These are phyloP conservation scores for Persicaria maculosa DNA, from an alignment of 148 eudicot genomes.

Conservation along the genomic window DNA sequence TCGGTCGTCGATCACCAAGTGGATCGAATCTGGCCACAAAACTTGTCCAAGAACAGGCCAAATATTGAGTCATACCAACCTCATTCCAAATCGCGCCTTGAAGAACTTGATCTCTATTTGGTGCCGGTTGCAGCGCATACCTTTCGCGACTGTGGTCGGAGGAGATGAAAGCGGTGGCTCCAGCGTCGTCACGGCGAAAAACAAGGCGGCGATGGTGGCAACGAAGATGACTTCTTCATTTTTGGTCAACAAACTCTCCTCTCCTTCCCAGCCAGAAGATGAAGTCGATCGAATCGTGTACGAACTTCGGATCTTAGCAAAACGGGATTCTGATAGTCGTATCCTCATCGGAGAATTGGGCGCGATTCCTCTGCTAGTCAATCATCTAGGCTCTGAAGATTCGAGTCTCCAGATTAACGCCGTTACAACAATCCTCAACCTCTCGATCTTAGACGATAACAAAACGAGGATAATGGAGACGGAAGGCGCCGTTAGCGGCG, in stretches of 20 bases:
- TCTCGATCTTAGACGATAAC: constrained; percentile 66
- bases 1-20: constrained; percentile 45
- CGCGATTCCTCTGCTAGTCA: constrained; percentile 47
- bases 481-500: constrained; percentile 57
- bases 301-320: constrained; percentile 77
- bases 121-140: constrained; percentile 72
- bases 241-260: constrained; percentile 36
- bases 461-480: constrained; percentile 69
- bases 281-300: constrained; percentile 39
- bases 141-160: constrained; percentile 34
- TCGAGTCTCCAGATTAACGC: constrained; percentile 66
- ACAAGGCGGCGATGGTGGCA: constrained; percentile 71
- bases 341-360: constrained; percentile 72
- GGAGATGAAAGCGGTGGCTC: constrained; percentile 18
- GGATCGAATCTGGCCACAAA: constrained; percentile 82
- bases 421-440: constrained; percentile 64
- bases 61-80: constrained; percentile 38
- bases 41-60: constrained; percentile 93
- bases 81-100: constrained; percentile 62
- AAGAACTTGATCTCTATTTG: constrained; percentile 70
- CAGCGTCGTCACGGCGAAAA: constrained; percentile 18
- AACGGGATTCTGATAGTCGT: constrained; percentile 70
- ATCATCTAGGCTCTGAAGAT: constrained; percentile 37
- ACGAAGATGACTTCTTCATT: constrained; percentile 77
- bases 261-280: constrained; percentile 22